phyloP scores from a whole-genome alignment of 345 rosid species.

The Eucalyptus globulus region DNA sequence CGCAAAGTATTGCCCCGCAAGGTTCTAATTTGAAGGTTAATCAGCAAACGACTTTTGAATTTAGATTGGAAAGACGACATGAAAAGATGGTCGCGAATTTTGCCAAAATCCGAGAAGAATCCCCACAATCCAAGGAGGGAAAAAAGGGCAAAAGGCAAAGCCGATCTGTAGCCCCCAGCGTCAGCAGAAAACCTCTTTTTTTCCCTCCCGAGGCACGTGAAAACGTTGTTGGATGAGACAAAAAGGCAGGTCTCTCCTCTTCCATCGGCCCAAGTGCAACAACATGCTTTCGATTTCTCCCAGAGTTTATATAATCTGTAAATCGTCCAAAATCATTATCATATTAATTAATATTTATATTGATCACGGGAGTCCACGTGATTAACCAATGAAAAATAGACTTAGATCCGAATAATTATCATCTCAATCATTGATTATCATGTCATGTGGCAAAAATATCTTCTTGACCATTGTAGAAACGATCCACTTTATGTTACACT shows the following conservation, averaged over 20 bases:
- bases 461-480: fast-evolving
- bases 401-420: fast-evolving
- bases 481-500: not conserved
- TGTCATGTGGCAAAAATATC: fast-evolving
- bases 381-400: not conserved
- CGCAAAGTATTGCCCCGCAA: not conserved
- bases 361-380: not conserved
- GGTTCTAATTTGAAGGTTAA: not conserved
- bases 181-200: not conserved
- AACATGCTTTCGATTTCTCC: not conserved
- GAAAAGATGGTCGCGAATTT: not conserved
- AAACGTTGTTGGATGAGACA: not conserved
- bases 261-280: not conserved
- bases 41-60: not conserved
- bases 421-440: not conserved
- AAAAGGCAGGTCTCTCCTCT: not conserved
- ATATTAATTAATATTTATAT: not conserved
- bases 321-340: not conserved
- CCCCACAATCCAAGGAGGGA: not conserved
- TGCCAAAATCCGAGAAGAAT: not conserved
- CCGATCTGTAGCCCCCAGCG: not conserved
- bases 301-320: not conserved
- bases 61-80: not conserved
- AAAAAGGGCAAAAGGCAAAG: not conserved
- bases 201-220: not conserved